A percentile compares a stretch with the other conserved stretches of the same genome.
Conservation (phyloP, 148 eudicot genomes). For the Chenopodium suecicum region DNA sequence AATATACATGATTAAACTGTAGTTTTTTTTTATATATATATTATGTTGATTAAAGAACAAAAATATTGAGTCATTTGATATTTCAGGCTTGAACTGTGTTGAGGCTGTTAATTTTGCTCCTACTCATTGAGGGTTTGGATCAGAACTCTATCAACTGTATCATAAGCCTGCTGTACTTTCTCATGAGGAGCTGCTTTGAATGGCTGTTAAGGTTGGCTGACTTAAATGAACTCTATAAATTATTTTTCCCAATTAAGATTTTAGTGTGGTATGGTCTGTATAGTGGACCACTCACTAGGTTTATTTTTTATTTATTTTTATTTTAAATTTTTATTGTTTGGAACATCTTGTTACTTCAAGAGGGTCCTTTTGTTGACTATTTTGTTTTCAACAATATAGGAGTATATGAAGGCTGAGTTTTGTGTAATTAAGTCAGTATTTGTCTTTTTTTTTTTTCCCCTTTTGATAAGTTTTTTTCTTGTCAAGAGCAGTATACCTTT, state of each 20-base stretch:
- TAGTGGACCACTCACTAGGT: not conserved
- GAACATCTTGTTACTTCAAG: not conserved
- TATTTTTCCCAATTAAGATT: not conserved
- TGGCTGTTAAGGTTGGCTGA: conserved; percentile 69
- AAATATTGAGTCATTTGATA: conserved; percentile 17
- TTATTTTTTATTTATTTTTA: no score
- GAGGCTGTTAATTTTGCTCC: conserved; percentile 99
- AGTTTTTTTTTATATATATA: not conserved
- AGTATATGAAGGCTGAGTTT: not conserved
- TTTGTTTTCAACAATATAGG: not conserved
- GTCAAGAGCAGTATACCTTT: not conserved
- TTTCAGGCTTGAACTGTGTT: conserved; percentile 91
- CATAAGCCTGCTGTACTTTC: conserved; percentile 91
- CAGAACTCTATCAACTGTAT: conserved; percentile 83
- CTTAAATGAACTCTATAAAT: not conserved
- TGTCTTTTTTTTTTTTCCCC: not conserved
- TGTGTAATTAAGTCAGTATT: not conserved
- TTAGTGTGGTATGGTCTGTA: not conserved
- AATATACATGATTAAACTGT: conserved; percentile 5
- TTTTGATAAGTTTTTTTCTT: not conserved
- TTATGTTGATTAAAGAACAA: conserved; percentile 16
- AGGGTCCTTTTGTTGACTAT: not conserved
- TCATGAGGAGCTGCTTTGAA: conserved; percentile 96
- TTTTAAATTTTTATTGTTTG: no score
- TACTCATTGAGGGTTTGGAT: conserved; percentile 95